Percentiles rank a stretch among this genome's conserved stretches.
Evolutionary conservation across 2,329 filamentous ascomycete genomes (phyloP).

Genomic region (Periconia macrospinosa): DNA sequence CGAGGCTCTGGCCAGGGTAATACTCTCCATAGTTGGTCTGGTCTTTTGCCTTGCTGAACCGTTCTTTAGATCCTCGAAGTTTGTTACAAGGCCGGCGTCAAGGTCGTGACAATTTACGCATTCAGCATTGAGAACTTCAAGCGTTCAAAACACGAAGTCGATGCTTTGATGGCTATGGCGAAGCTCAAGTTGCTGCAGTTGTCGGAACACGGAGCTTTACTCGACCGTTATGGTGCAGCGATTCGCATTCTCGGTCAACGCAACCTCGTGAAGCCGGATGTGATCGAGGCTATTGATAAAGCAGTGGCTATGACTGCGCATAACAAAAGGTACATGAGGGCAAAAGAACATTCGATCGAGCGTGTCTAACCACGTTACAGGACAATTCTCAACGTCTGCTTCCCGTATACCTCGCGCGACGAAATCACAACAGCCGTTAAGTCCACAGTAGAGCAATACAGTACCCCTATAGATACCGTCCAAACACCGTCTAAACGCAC

Average conservation of each 20-base stretch:
- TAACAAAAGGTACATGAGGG: slow-evolving; percentile 69
- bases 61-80: slow-evolving; percentile 76
- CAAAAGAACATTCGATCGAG: not conserved
- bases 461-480: slow-evolving; percentile 63
- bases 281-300: slow-evolving; percentile 82
- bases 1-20: slow-evolving; percentile 84
- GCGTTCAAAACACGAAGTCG: slow-evolving; percentile 92
- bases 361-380: slow-evolving; percentile 30
- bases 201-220: slow-evolving; percentile 86
- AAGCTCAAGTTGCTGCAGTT: slow-evolving; percentile 93
- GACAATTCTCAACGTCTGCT: slow-evolving; percentile 87
- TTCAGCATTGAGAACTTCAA: slow-evolving; percentile 99
- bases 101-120: slow-evolving; percentile 95
- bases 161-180: slow-evolving; percentile 95
- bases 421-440: slow-evolving; percentile 92
- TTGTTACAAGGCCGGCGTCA: slow-evolving; percentile 96
- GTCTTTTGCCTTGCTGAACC: slow-evolving; percentile 36
- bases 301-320: slow-evolving; percentile 84
- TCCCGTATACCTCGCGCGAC: slow-evolving; percentile 93
- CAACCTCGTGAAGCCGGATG: slow-evolving; percentile 81
- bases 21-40: slow-evolving; percentile 9
- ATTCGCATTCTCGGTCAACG: slow-evolving; percentile 84
- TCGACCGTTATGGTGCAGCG: slow-evolving; percentile 88
- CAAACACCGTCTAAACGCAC: slow-evolving; percentile 61
- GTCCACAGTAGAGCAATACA: slow-evolving; percentile 84